Base-by-base conservation (phyloP, 768 basidiomycete species). In the Myochromella boudieri region DNA sequence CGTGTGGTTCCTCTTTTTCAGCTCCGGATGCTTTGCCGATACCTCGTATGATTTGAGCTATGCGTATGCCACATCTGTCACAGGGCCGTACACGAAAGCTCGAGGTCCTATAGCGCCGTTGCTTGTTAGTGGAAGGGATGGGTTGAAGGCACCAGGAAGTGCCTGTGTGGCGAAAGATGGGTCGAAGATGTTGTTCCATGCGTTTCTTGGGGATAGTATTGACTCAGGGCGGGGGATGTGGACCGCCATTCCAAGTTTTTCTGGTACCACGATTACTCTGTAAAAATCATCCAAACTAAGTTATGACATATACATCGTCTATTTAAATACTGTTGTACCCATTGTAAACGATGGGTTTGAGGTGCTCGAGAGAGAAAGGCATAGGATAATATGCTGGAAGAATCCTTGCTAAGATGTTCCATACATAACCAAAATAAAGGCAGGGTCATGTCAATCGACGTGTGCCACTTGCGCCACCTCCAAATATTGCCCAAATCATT, bases 1-100 rank as follows among this genome's bases (percentile, higher is more conserved):
- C 3, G 52, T 53, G 22, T 53, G 44, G 47, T 49, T 53, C 15
- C 29, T 53, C 22, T 53, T 53, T 44, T 53, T 53, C 36, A 53
- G 52, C 12, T 53, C 52, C 0, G 52, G 52, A 17, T 53, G 52
- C 39, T 49, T 32, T 21, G 42, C 52, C n/a, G 52, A 53, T 38
- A 46, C 40, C 15, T 49, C 48, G 4, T 49, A 53, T 15, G 52
- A 53, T 37, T 24, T 49, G 48, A 53, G 52, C 47, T 53, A 53
- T 25, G 52, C 48, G 17, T 53, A 42, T 40, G 52, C 52, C n/a
- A 42, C 36, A 12, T 38, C 44, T 14, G 52, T 53, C 34, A 31
- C 44, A 3, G 52, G 52, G 20, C 52, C 48, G 15, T 53, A 53
- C 18, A 49, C 52, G 20, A 53, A 53, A 22, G 52, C 52, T 24